Percentiles rank a stretch among this genome's conserved stretches.
Conservation (phyloP, 2,329 filamentous ascomycete species). For the Zasmidium angulare region DNA sequence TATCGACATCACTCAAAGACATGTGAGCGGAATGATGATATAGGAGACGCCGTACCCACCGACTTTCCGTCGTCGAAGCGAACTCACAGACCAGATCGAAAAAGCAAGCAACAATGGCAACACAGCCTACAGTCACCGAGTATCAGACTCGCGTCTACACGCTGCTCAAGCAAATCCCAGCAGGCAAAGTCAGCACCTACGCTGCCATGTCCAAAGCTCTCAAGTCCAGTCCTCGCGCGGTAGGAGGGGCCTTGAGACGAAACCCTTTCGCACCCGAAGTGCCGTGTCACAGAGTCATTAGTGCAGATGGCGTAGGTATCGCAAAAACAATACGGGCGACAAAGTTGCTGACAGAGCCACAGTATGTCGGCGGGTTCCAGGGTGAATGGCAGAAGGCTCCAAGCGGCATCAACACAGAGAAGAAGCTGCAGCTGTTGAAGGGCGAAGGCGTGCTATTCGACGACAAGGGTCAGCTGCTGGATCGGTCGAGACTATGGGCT, state of each 20-base stretch:
- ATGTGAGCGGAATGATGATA: no score
- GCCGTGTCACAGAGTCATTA: conserved; percentile 77
- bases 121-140: conserved; percentile 8
- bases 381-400: conserved; percentile 64
- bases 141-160: conserved; percentile 58
- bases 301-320: conserved; percentile 61
- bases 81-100: background rate
- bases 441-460: conserved; percentile 67
- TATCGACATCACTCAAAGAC: background rate
- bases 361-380: conserved; percentile 66
- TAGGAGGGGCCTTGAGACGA: conserved; percentile 71
- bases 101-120: background rate
- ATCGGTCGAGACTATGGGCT: conserved; percentile 45
- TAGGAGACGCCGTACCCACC: background rate
- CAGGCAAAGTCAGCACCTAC: conserved; percentile 72
- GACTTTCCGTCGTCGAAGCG: background rate
- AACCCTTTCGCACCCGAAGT: conserved; percentile 83
- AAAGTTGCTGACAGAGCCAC: conserved; percentile 1
- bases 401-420: conserved; percentile 61
- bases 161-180: conserved; percentile 73
- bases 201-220: conserved; percentile 68
- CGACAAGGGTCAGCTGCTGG: conserved; percentile 58
- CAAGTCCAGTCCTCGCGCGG: conserved; percentile 69
- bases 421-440: conserved; percentile 62
- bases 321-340: background rate